These are phyloP conservation scores for Aspergillus chevalieri DNA, from an alignment of 2,329 filamentous ascomycete genomes.

Conservation along the genomic window DNA sequence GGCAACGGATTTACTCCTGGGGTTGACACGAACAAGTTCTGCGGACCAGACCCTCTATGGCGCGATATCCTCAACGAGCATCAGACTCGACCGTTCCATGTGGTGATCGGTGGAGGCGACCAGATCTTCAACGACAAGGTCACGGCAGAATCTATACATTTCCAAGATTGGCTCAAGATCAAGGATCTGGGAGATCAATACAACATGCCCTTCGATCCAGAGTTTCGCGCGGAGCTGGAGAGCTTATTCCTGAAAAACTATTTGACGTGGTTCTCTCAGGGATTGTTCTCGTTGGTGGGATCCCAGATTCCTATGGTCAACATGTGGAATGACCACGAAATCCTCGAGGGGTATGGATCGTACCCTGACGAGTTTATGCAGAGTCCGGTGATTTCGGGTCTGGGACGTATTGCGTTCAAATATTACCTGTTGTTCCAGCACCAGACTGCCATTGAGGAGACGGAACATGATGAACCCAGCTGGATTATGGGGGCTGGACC, in stretches of 20 bases:
- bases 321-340: constrained; percentile 93
- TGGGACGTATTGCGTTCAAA: constrained; percentile 91
- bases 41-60: constrained; percentile 93
- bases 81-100: constrained; percentile 87
- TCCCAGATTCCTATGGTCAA: constrained; percentile 98
- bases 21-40: constrained; percentile 72
- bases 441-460: constrained; percentile 77
- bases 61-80: constrained; percentile 90
- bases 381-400: constrained; percentile 78
- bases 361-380: constrained; percentile 90
- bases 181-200: constrained; percentile 77
- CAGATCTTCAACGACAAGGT: constrained; percentile 93
- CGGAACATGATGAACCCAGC: constrained; percentile 75
- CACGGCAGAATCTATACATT: constrained; percentile 66
- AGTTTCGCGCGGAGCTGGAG: constrained; percentile 85
- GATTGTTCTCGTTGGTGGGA: constrained; percentile 84
- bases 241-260: constrained; percentile 83
- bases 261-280: constrained; percentile 92
- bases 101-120: constrained; percentile 95
- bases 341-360: constrained; percentile 86
- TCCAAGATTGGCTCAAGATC: constrained; percentile 77
- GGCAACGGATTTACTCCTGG: constrained; percentile 91
- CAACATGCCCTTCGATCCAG: constrained; percentile 66
- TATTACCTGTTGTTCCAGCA: constrained; percentile 99
- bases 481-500: constrained; percentile 76